Evolutionary conservation across 352 stramenopile species (phyloP), one percentile per base, ranked within the genome.

Genomic region (Phytophthora lateralis): DNA sequence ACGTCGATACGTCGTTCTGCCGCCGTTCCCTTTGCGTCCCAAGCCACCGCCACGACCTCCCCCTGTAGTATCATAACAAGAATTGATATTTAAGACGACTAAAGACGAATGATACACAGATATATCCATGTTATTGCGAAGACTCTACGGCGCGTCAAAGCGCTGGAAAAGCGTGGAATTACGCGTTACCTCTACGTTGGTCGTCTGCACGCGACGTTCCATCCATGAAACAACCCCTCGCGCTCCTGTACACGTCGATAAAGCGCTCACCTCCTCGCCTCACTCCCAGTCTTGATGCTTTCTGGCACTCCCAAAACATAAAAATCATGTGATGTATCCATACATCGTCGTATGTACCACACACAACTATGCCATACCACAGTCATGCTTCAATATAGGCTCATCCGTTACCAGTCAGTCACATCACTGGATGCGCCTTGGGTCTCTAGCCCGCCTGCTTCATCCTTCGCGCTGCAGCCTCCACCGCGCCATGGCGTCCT

Each of bases 1-100:
- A 47, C 66, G 79, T 39, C 79, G 65, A 47, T 86, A 89, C 3
- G 49, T 29, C 30, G 70, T 64, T 55, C 45, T 56, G n/a, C 69
- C 59, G 21, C 54, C 57, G 27, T 48, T 59, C 43, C 46, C 39
- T 47, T 75, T 66, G 57, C 73, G 51, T 58, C 63, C 60, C 12
- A 60, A 38, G 29, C 55, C 37, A 9, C 46, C 55, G 35, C 73
- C 39, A 71, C 68, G 65, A 54, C 73, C 54, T 50, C 68, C 58
- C 70, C 67, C 73, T 80, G 50, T 17, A 45, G 21, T 24, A 45
- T 11, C 39, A 56, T 32, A 11, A 32, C 26, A 32, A 43, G 7
- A 46, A 26, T 27, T 54, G 24, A 15, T 18, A 24, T 29, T 48
- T 27, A 60, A 1, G 6, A 7, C 34, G 11, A 38, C 14, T n/a